Evolutionary conservation across 1,139 yeast species (phyloP).

Genomic region (Geotrichum fermentans): DNA sequence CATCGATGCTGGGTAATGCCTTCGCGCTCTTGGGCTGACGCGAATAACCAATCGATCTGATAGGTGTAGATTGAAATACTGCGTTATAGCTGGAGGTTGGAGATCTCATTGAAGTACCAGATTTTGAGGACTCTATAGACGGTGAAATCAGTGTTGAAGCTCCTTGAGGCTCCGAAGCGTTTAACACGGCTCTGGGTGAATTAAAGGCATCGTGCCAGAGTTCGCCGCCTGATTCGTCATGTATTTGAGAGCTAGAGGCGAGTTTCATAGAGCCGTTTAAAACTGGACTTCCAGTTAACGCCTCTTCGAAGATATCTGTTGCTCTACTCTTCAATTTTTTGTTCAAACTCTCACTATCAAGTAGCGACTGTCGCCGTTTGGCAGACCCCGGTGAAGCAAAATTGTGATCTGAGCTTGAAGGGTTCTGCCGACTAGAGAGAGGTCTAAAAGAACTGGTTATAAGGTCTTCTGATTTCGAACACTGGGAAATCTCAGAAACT

Average conservation of each 20-base stretch:
- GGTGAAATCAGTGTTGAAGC: no score
- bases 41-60: no score
- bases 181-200: no score
- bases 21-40: not conserved
- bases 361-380: no score
- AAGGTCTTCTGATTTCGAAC: no score
- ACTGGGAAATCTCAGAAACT: no score
- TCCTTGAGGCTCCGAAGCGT: no score
- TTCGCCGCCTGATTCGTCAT: not conserved
- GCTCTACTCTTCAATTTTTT: not conserved
- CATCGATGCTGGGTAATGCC: conserved; percentile 2
- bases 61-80: not conserved
- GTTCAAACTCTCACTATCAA: not conserved
- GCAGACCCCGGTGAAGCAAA: no score
- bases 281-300: not conserved
- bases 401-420: no score
- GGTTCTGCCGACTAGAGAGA: no score
- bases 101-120: not conserved
- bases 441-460: no score
- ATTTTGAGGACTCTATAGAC: not conserved
- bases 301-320: not conserved
- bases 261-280: not conserved
- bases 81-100: not conserved
- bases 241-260: not conserved
- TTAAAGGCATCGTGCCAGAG: not conserved